Evolutionary conservation across 164 flowering plant genomes (phyloP).

Genomic region (Kingdonia uniflora): DNA sequence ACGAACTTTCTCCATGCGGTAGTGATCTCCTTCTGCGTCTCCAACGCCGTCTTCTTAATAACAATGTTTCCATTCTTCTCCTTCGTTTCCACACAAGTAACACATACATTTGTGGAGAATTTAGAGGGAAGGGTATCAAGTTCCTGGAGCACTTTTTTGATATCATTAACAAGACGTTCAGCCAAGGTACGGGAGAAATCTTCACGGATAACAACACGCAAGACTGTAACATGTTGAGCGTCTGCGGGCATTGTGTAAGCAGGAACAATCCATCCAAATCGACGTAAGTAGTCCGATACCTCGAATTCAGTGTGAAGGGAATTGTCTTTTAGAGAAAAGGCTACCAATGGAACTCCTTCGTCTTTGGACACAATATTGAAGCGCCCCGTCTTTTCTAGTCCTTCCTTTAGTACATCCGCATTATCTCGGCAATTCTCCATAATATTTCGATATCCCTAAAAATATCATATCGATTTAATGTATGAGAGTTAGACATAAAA

Average conservation of each 20-base stretch:
- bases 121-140: slow-evolving; percentile 16
- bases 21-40: slow-evolving; percentile 42
- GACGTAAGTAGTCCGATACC: slow-evolving; percentile 16
- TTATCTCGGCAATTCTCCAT: slow-evolving; percentile 28
- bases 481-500: neutral
- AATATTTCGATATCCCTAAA: slow-evolving; percentile 23
- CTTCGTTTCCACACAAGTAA: neutral
- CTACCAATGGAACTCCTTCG: slow-evolving; percentile 24
- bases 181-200: slow-evolving; percentile 22
- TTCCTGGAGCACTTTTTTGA: slow-evolving; percentile 20
- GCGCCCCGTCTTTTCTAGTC: slow-evolving; percentile 17
- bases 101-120: neutral
- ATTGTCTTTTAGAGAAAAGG: slow-evolving; percentile 22
- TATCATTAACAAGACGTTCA: slow-evolving; percentile 20
- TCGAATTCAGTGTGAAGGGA: slow-evolving; percentile 17
- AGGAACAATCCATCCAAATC: slow-evolving; percentile 31
- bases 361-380: slow-evolving; percentile 25
- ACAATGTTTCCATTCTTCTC: neutral
- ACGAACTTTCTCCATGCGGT: slow-evolving; percentile 44
- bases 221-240: slow-evolving; percentile 21
- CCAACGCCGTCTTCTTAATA: slow-evolving; percentile 27
- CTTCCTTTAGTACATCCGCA: slow-evolving; percentile 16
- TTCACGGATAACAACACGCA: slow-evolving; percentile 26
- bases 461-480: neutral
- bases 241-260: slow-evolving; percentile 30